phyloP scores from a whole-genome alignment of 129 eudicot species.

The Mikania micrantha region DNA sequence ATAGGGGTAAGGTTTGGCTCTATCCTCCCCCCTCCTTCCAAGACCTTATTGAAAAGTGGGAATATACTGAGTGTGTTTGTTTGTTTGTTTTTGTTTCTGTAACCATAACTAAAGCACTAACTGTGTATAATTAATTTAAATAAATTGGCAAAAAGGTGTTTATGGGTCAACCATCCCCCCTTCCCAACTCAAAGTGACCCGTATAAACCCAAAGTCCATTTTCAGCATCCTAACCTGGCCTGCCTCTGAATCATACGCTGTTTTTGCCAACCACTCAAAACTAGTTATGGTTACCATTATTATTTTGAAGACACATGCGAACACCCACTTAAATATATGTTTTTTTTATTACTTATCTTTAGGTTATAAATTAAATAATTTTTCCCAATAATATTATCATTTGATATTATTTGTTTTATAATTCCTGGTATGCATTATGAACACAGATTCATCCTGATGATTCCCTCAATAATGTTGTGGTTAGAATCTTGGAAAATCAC shows the following conservation, averaged over 20 bases:
- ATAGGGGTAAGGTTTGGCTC: too few relatives aligned
- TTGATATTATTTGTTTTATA: background rate
- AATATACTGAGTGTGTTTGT: too few relatives aligned
- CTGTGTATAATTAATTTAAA: background rate
- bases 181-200: background rate
- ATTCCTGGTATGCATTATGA: background rate
- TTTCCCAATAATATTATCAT: background rate
- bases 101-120: background rate
- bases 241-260: background rate
- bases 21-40: too few relatives aligned
- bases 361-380: background rate
- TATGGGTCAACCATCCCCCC: background rate
- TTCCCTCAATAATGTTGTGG: slow-evolving; percentile 44
- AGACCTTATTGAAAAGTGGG: too few relatives aligned
- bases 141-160: background rate
- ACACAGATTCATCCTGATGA: slow-evolving; percentile 68
- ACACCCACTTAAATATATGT: background rate
- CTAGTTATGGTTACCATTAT: too few relatives aligned
- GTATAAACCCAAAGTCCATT: background rate
- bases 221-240: background rate
- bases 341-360: background rate
- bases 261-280: background rate
- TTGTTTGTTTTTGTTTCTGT: background rate
- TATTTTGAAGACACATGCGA: background rate
- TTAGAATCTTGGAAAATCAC: slow-evolving; percentile 44